phyloP scores from a whole-genome alignment of 345 rosid species.

The Conringia planisiliqua region DNA sequence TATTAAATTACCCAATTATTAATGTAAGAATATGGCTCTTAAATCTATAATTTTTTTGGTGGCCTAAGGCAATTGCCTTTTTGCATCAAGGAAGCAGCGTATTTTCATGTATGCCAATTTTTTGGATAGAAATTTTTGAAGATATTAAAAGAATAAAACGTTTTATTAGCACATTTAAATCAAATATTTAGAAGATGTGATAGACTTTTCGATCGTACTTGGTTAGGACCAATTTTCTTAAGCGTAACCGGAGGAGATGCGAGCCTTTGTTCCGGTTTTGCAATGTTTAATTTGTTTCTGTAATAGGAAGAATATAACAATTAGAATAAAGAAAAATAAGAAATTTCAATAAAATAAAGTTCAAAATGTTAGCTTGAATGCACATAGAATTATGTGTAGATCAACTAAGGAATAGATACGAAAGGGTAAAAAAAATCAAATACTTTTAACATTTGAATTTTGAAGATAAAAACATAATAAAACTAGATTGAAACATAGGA shows the following conservation, averaged over 20 bases:
- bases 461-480: neutral
- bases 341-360: neutral
- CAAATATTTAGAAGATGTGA: neutral
- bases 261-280: neutral
- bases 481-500: neutral
- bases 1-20: too few relatives aligned
- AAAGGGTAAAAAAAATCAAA: neutral
- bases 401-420: neutral
- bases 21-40: too few relatives aligned
- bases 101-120: neutral
- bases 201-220: conserved; percentile 19
- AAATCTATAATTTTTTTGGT: too few relatives aligned
- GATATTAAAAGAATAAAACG: neutral
- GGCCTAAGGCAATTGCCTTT: too few relatives aligned
- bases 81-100: too few relatives aligned
- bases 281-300: conserved; percentile 16
- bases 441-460: neutral
- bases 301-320: neutral
- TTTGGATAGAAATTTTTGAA: neutral
- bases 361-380: neutral
- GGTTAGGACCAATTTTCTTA: neutral
- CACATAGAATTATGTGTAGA: neutral
- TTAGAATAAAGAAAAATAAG: neutral
- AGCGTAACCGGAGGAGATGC: neutral
- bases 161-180: neutral